phyloP scores from a whole-genome alignment of 2,329 filamentous ascomycete species.

The Trichophyton rubrum region DNA sequence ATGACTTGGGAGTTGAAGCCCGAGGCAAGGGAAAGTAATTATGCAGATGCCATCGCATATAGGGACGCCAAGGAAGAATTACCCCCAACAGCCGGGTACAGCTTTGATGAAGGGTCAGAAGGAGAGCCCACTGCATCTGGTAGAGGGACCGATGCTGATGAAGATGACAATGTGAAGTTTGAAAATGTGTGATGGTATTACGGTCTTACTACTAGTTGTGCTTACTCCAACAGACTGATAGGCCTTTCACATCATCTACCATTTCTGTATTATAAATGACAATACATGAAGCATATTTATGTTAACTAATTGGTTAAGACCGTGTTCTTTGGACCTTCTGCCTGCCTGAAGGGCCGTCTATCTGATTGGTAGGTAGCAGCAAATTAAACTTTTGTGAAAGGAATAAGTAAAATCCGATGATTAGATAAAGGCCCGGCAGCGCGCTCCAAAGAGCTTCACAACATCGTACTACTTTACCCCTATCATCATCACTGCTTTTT shows the following conservation, averaged over 20 bases:
- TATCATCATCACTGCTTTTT: background rate
- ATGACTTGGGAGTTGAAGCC: constrained; percentile 73
- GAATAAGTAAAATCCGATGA: too few species aligned
- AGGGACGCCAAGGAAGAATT: constrained; percentile 42
- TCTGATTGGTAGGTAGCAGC: too few species aligned
- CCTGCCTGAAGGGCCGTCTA: background rate
- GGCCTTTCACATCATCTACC: too few species aligned
- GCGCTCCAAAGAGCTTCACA: background rate
- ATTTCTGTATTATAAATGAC: background rate
- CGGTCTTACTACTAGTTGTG: background rate
- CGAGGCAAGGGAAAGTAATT: constrained; percentile 49
- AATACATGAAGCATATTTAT: too few species aligned
- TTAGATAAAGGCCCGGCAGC: too few species aligned
- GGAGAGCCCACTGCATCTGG: constrained; percentile 36
- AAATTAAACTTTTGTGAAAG: too few species aligned
- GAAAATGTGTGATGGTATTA: constrained; percentile 54
- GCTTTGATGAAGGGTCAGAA: constrained; percentile 40
- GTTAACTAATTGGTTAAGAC: too few species aligned
- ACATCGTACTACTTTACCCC: background rate
- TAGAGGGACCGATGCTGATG: constrained; percentile 49
- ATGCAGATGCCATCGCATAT: constrained; percentile 27
- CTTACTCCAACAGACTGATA: too few species aligned
- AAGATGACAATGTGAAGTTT: constrained; percentile 57
- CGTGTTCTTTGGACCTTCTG: too few species aligned
- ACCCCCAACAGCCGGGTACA: constrained; percentile 36